Evolutionary conservation across 2,329 filamentous ascomycete species (phyloP).

Genomic region (Dothistroma septosporum): DNA sequence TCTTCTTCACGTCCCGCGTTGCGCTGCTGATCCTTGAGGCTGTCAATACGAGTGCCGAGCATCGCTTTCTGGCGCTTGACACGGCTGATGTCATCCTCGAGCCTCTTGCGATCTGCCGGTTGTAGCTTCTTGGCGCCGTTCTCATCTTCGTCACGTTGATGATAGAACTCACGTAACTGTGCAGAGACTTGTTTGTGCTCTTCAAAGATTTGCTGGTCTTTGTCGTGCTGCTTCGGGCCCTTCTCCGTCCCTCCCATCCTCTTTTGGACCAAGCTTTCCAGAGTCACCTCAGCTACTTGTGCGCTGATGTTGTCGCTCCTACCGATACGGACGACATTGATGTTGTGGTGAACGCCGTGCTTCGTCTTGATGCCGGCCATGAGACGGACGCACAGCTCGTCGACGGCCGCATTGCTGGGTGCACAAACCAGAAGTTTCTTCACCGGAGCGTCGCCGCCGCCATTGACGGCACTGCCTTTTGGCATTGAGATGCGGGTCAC

Average conservation of each 20-base stretch:
- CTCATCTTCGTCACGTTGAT: conserved; percentile 60
- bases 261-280: conserved; percentile 83
- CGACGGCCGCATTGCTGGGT: conserved; percentile 97
- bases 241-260: conserved; percentile 50
- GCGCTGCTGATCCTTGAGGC: conserved; percentile 79
- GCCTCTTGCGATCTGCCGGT: conserved; percentile 52
- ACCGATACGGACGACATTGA: conserved; percentile 86
- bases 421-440: conserved; percentile 96
- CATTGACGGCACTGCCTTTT: conserved; percentile 20
- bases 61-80: conserved; percentile 71
- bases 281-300: conserved; percentile 81
- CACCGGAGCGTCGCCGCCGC: conserved; percentile 38
- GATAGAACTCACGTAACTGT: conserved; percentile 66
- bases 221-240: conserved; percentile 44
- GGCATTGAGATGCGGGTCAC: conserved; percentile 38
- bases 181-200: conserved; percentile 59
- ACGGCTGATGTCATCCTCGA: conserved; percentile 73
- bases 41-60: conserved; percentile 80
- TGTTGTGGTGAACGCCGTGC: conserved; percentile 65
- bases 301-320: conserved; percentile 88
- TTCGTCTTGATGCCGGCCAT: conserved; percentile 80
- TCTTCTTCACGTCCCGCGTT: conserved; percentile 78
- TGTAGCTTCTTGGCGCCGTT: conserved; percentile 24
- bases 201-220: conserved; percentile 65
- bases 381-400: conserved; percentile 89